These are phyloP conservation scores for Suillus hirtellus DNA, from an alignment of 768 basidiomycete genomes.

Conservation along the genomic window DNA sequence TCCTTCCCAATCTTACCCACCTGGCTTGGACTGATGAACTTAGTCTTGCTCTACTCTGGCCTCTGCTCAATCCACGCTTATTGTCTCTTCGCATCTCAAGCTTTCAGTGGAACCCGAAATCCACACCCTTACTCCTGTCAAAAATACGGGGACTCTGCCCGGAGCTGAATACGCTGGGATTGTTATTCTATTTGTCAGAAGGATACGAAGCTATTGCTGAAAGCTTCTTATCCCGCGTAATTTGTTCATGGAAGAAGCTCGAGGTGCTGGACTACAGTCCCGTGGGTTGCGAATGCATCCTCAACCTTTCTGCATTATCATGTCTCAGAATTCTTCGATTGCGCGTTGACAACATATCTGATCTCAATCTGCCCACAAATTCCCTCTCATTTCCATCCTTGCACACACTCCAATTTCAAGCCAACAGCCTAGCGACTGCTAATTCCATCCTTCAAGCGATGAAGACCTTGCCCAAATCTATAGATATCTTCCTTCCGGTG, in stretches of 20 bases:
- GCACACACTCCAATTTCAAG: background rate
- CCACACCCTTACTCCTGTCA: background rate
- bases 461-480: background rate
- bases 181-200: background rate
- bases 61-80: conserved; percentile 2
- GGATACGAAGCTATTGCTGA: background rate
- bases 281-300: background rate
- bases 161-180: background rate
- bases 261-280: conserved; percentile 1
- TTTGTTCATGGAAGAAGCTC: conserved; percentile 2
- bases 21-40: background rate
- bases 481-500: background rate
- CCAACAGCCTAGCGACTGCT: background rate
- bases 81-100: conserved; percentile 1
- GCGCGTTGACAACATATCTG: background rate
- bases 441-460: background rate
- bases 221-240: background rate
- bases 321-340: conserved; percentile 1
- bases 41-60: background rate
- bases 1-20: conserved; percentile 2
- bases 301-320: background rate
- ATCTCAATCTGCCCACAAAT: background rate
- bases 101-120: background rate
- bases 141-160: background rate
- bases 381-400: conserved; percentile 2